These are phyloP conservation scores for Fomitopsis schrenkii DNA, from an alignment of 1,284 basidiomycete genomes.

Conservation along the genomic window DNA sequence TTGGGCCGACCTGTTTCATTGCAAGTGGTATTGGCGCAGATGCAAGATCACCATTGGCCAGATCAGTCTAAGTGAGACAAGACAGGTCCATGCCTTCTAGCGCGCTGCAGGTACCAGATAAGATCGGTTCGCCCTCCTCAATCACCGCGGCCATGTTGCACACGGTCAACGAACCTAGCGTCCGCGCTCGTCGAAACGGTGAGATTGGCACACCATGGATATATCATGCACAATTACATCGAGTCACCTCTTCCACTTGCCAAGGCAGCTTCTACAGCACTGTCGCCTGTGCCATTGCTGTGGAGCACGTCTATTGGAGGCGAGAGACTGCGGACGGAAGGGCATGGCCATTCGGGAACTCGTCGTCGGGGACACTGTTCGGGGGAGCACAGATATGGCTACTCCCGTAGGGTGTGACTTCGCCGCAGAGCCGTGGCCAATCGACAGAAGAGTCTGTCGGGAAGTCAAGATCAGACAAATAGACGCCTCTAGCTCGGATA, in stretches of 20 bases:
- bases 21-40: not conserved
- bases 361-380: no score
- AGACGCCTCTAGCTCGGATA: not conserved
- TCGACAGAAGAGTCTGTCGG: not conserved
- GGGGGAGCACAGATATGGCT: no score
- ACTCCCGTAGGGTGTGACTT: no score
- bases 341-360: no score
- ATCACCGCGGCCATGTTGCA: not conserved
- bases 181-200: not conserved
- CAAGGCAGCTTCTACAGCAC: no score
- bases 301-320: no score
- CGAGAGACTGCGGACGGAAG: no score
- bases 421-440: not conserved
- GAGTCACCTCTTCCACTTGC: no score
- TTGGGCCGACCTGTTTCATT: not conserved
- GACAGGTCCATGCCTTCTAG: not conserved
- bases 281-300: no score
- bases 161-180: not conserved
- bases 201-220: no score
- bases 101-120: not conserved
- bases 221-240: no score
- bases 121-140: not conserved
- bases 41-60: not conserved
- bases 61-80: not conserved
- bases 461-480: not conserved